phyloP scores from a whole-genome alignment of 306 rosid species.

The Lathyrus oleraceus region DNA sequence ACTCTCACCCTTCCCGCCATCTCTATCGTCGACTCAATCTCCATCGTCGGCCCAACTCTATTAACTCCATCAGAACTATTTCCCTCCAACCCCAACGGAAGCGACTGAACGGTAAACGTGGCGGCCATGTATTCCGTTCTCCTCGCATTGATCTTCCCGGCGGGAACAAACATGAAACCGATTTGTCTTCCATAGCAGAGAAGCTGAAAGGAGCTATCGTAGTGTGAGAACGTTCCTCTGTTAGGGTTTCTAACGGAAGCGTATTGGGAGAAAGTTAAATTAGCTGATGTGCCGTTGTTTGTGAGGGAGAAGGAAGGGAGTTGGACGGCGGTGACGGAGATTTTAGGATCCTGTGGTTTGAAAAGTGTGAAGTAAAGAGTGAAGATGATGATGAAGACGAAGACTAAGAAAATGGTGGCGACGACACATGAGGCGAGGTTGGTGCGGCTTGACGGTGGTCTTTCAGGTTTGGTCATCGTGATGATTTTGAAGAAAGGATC shows the following conservation, averaged over 20 bases:
- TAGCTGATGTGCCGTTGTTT: slow-evolving; percentile 68
- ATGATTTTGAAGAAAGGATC: neutral
- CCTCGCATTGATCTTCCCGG: slow-evolving; percentile 69
- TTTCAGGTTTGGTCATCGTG: slow-evolving; percentile 57
- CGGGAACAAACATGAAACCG: slow-evolving; percentile 96
- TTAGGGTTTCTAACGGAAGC: slow-evolving; percentile 81
- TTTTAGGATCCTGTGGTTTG: slow-evolving; percentile 73
- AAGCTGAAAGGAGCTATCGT: slow-evolving; percentile 83
- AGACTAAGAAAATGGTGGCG: slow-evolving; percentile 70
- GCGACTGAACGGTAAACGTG: slow-evolving; percentile 67
- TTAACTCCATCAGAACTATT: slow-evolving; percentile 17
- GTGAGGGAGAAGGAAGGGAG: slow-evolving; percentile 73
- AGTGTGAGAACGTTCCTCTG: slow-evolving; percentile 73
- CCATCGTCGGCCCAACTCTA: slow-evolving; percentile 57
- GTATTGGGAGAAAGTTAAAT: slow-evolving; percentile 84
- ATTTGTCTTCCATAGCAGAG: slow-evolving; percentile 68
- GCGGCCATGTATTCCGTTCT: slow-evolving; percentile 78
- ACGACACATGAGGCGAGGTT: slow-evolving; percentile 88
- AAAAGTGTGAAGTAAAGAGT: slow-evolving; percentile 75
- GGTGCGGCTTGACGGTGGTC: slow-evolving; percentile 64
- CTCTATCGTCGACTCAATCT: slow-evolving; percentile 64
- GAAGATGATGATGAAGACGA: slow-evolving; percentile 55
- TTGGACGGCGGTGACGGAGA: slow-evolving; percentile 73
- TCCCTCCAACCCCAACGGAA: slow-evolving; percentile 43
- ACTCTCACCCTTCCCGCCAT: slow-evolving; percentile 82